Conservation (phyloP, 23 red algal genomes). For the Pyropia yezoensis region DNA sequence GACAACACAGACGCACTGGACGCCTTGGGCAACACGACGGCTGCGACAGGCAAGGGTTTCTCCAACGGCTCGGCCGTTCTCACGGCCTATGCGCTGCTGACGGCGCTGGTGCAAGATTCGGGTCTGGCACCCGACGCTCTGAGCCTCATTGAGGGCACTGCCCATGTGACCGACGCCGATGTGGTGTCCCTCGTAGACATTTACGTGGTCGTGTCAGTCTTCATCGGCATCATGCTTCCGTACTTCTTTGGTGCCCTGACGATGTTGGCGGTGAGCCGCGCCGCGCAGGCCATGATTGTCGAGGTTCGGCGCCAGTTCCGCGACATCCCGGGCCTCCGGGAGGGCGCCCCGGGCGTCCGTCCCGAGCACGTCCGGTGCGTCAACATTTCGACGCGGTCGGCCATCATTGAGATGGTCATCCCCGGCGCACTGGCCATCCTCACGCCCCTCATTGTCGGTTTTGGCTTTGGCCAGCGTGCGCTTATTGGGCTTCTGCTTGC, state of each 20-base stretch:
- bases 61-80: slow-evolving; percentile 57
- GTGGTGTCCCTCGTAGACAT: slow-evolving; percentile 14
- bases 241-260: slow-evolving; percentile 12
- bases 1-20: slow-evolving; percentile 68
- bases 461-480: slow-evolving; percentile 39
- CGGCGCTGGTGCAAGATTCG: slow-evolving; percentile 31
- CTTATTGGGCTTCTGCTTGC: slow-evolving; percentile 44
- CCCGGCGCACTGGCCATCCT: slow-evolving; percentile 22
- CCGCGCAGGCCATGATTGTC: slow-evolving; percentile 26
- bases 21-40: slow-evolving; percentile 52
- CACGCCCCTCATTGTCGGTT: slow-evolving; percentile 28
- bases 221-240: slow-evolving; percentile 10
- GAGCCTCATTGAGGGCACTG: neutral
- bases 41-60: slow-evolving; percentile 49
- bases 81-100: slow-evolving; percentile 37
- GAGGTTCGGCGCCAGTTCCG: slow-evolving; percentile 87
- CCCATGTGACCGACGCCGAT: slow-evolving; percentile 2
- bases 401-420: slow-evolving; percentile 26
- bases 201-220: slow-evolving; percentile 12
- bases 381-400: slow-evolving; percentile 27
- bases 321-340: slow-evolving; percentile 42
- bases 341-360: slow-evolving; percentile 36
- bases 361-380: slow-evolving; percentile 62
- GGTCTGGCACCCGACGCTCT: slow-evolving; percentile 11
- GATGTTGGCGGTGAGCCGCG: slow-evolving; percentile 1